Percentiles rank a stretch among this genome's conserved stretches.
Conservation (phyloP, 805 yeast genomes). For the Sporopachydermia quercuum region DNA sequence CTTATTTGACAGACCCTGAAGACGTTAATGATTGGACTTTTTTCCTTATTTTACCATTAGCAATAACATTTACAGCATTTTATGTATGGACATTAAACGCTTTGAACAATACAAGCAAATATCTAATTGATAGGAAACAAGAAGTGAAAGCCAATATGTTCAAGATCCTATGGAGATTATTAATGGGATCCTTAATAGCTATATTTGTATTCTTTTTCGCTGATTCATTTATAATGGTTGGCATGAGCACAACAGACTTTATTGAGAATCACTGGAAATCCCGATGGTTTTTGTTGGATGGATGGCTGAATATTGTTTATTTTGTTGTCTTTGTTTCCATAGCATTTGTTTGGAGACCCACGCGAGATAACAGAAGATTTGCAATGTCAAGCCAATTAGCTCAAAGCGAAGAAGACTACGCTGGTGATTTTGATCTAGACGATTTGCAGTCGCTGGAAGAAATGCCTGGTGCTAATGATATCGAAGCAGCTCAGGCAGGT, state of each 20-base stretch:
- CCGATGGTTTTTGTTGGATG: constrained; percentile 75
- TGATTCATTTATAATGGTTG: constrained; percentile 54
- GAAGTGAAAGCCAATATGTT: constrained; percentile 82
- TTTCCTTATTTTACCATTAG: constrained; percentile 54
- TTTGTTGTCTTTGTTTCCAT: constrained; percentile 70
- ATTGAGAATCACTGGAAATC: constrained; percentile 87
- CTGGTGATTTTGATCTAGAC: constrained; percentile 51
- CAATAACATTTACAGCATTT: constrained; percentile 52
- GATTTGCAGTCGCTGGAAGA: constrained; percentile 32
- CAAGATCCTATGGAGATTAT: constrained; percentile 57
- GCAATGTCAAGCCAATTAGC: constrained; percentile 84
- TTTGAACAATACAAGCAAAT: constrained; percentile 57
- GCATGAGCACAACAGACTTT: constrained; percentile 60
- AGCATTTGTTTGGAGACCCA: constrained; percentile 94
- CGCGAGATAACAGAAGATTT: constrained; percentile 84
- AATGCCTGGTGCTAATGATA: constrained; percentile 15
- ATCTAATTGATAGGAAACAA: constrained; percentile 75
- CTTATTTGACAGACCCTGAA: constrained; percentile 32
- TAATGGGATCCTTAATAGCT: constrained; percentile 56
- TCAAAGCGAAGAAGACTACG: constrained; percentile 64
- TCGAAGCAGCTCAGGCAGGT: constrained; percentile 23
- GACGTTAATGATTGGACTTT: constrained; percentile 31
- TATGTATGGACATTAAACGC: constrained; percentile 64
- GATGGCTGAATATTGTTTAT: constrained; percentile 89
- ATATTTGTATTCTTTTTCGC: constrained; percentile 58